phyloP scores from a whole-genome alignment of 2,329 filamentous ascomycete genomes.

The Myrmaecium sp. region DNA sequence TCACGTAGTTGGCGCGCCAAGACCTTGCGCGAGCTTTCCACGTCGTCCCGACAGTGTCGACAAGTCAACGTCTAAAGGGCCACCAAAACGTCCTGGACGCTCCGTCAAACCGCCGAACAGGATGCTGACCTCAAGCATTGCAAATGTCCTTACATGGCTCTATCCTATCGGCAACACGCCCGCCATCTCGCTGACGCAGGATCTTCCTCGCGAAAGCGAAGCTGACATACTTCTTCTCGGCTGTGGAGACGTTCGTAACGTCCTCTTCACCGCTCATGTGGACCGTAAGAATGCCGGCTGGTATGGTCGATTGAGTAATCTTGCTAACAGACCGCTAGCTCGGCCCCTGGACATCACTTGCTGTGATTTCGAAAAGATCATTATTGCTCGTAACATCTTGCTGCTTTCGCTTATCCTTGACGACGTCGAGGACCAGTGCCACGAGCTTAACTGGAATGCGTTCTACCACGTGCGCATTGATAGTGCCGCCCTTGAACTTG shows the following conservation, averaged over 20 bases:
- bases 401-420: conserved; percentile 35
- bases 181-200: conserved; percentile 30
- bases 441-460: conserved; percentile 31
- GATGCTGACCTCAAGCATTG: too few species aligned
- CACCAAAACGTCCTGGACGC: too few species aligned
- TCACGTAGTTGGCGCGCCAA: too few species aligned
- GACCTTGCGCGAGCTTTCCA: too few species aligned
- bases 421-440: conserved; percentile 10
- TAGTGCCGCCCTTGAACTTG: conserved; percentile 15
- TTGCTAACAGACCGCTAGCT: background rate
- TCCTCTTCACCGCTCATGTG: conserved; percentile 31
- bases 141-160: conserved; percentile 14
- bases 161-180: conserved; percentile 32
- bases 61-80: too few species aligned
- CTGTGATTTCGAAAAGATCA: conserved; percentile 34
- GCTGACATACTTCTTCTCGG: conserved; percentile 36
- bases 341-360: conserved; percentile 35
- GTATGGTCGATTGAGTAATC: too few species aligned
- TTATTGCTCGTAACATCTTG: conserved; percentile 39
- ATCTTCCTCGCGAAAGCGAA: conserved; percentile 32
- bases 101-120: too few species aligned
- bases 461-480: conserved; percentile 39
- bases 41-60: too few species aligned
- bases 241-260: conserved; percentile 39
- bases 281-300: too few species aligned